Evolutionary conservation across 2,329 filamentous ascomycete genomes (phyloP), one percentile per base, ranked within the genome.

Genomic region (Alternaria postmessia): DNA sequence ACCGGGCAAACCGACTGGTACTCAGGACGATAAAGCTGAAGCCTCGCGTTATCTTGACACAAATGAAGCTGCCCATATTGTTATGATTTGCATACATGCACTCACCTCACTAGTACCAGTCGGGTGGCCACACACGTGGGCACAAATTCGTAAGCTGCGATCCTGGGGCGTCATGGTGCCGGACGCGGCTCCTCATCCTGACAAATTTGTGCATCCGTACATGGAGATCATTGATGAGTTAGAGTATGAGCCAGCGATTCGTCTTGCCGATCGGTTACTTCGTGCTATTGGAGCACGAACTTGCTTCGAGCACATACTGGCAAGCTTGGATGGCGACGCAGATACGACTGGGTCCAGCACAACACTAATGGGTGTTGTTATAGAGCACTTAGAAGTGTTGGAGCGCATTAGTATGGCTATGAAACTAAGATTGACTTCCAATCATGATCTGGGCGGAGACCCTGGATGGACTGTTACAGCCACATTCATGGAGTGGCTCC

Each of bases 401-500:
- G 71, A 77, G 55, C 62, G 53, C 8, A 57, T 64, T 52, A 69
- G 67, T 18, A 41, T 73, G 12, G 49, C 56, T n/a, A 64, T 44
- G n/a, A 75, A 70, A 42, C 57, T 42, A n/a, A 71, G 57, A 47
- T 54, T 69, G 59, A 70, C 63, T 9, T 47, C 63, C 5, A 59
- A 51, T 12, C 57, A 57, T 7, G 64, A 57, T 14, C 26, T 48
- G 4, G 47, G 57, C 9, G 67, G 69, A 7, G 75, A 78, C 44
- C 76, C 75, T 6, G 75, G 75, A 4, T 78, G 76, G 76, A 77
- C 74, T 6, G 66, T 77, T 2, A 75, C 75, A 16, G 66, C 75
- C 7, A 72, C 74, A 0, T 75, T 78, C 6, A 78, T 93, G 26
- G 90, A 93, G 69, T 93, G 90, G 90, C 86, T 90, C 20, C 85